phyloP scores from a whole-genome alignment of 257 asterid genomes.

The Fraxinus cuspidata region DNA sequence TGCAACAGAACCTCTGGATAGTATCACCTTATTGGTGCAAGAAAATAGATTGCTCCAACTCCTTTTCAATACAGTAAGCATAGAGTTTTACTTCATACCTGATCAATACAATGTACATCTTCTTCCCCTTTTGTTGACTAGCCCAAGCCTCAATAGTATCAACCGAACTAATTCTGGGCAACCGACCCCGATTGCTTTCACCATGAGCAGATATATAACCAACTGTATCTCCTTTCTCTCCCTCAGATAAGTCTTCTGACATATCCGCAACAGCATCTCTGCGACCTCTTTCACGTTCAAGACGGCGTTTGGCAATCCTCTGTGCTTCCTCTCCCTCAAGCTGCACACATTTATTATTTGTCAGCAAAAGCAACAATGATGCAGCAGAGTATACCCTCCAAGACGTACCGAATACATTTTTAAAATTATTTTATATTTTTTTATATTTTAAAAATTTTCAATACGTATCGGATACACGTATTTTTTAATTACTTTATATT shows the following conservation, averaged over 20 bases:
- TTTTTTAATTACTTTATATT: too few species aligned
- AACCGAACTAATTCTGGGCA: conserved; percentile 78
- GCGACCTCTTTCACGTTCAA: conserved; percentile 90
- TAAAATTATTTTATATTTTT: too few species aligned
- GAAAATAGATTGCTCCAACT: background rate
- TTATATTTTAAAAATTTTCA: too few species aligned
- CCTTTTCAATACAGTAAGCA: conserved; percentile 3
- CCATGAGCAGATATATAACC: conserved; percentile 61
- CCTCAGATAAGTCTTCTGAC: conserved; percentile 92
- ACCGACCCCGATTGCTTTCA: conserved; percentile 67
- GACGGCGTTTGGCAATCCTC: conserved; percentile 77
- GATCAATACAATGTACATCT: conserved; percentile 71
- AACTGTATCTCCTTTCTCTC: conserved; percentile 74
- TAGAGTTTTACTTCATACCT: conserved; percentile 47
- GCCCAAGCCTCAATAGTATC: conserved; percentile 88
- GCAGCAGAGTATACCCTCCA: background rate
- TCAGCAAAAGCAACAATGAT: conserved; percentile 15
- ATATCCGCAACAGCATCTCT: conserved; percentile 96
- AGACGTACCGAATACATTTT: too few species aligned
- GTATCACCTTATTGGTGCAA: background rate
- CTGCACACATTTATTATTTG: conserved; percentile 37
- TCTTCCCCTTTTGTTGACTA: conserved; percentile 80
- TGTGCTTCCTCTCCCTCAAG: conserved; percentile 84
- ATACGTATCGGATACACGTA: too few species aligned
- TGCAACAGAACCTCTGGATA: background rate